phyloP scores from a whole-genome alignment of 176 grass and related monocot genomes.

The Stipa capillata region DNA sequence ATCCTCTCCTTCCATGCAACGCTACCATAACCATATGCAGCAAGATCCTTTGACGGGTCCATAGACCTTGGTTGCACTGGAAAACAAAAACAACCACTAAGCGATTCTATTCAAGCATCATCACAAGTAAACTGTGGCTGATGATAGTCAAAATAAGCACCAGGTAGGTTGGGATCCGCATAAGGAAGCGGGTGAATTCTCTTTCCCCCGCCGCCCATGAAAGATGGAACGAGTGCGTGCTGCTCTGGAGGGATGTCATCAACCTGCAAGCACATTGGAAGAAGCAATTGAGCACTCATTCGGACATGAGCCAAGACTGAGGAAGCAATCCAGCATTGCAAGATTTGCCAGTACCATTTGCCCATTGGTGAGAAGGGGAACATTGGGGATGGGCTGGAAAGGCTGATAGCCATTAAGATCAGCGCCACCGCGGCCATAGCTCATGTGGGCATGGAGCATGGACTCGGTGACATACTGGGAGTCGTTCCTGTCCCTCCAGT shows the following conservation, averaged over 20 bases:
- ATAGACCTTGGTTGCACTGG: slow-evolving; percentile 81
- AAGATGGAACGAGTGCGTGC: slow-evolving; percentile 75
- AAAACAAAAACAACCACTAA: neutral
- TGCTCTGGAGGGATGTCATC: slow-evolving; percentile 83
- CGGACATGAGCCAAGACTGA: too few species aligned
- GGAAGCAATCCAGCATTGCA: neutral
- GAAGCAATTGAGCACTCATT: neutral
- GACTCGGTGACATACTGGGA: slow-evolving; percentile 45
- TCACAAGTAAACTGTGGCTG: neutral
- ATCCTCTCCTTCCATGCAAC: slow-evolving; percentile 90
- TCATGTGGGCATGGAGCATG: slow-evolving; percentile 63
- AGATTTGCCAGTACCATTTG: slow-evolving; percentile 40
- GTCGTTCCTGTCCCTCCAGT: slow-evolving; percentile 45
- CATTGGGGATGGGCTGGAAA: slow-evolving; percentile 48
- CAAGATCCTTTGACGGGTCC: slow-evolving; percentile 81
- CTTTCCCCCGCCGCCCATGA: slow-evolving; percentile 66
- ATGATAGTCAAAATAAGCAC: slow-evolving; percentile 5
- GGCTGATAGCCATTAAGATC: slow-evolving; percentile 32
- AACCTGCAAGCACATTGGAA: slow-evolving; percentile 26
- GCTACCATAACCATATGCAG: slow-evolving; percentile 73
- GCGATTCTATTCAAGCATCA: neutral
- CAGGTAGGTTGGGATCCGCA: slow-evolving; percentile 52
- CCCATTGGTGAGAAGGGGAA: slow-evolving; percentile 73
- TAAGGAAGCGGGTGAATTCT: slow-evolving; percentile 79
- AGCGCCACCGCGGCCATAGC: slow-evolving; percentile 57